These are phyloP conservation scores for Diaporthe sp. DNA, from an alignment of 2,329 filamentous ascomycete genomes.

Conservation along the genomic window DNA sequence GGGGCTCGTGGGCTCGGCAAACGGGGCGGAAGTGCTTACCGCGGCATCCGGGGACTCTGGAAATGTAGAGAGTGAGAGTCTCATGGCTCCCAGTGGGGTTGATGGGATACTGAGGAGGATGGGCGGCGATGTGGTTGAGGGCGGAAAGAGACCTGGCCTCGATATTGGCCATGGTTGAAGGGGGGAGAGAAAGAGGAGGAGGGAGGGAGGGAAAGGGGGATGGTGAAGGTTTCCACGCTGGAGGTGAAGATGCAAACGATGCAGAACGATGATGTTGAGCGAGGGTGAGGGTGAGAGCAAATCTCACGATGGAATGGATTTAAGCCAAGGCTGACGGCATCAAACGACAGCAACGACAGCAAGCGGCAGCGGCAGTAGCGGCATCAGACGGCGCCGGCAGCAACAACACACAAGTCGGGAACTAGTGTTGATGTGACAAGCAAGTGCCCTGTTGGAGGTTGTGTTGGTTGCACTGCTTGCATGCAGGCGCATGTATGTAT, in stretches of 20 bases:
- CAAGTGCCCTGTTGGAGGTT: neutral
- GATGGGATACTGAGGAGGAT: constrained; percentile 87
- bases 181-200: too few relatives aligned
- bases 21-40: constrained; percentile 63
- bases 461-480: constrained; percentile 5
- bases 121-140: constrained; percentile 83
- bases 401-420: neutral
- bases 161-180: constrained; percentile 55
- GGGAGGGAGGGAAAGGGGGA: neutral
- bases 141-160: constrained; percentile 87
- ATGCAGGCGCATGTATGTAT: neutral
- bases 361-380: neutral
- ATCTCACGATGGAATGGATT: neutral
- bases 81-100: constrained; percentile 78
- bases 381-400: neutral
- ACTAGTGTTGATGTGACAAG: neutral
- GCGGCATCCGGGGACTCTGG: constrained; percentile 90
- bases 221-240: neutral
- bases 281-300: neutral
- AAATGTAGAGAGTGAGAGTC: constrained; percentile 88
- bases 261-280: neutral
- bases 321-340: neutral
- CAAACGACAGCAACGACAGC: neutral
- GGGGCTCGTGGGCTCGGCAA: constrained; percentile 14
- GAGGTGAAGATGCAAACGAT: neutral